These are phyloP conservation scores for Malassezia vespertilionis DNA, from an alignment of 1,284 basidiomycete species.

Conservation along the genomic window DNA sequence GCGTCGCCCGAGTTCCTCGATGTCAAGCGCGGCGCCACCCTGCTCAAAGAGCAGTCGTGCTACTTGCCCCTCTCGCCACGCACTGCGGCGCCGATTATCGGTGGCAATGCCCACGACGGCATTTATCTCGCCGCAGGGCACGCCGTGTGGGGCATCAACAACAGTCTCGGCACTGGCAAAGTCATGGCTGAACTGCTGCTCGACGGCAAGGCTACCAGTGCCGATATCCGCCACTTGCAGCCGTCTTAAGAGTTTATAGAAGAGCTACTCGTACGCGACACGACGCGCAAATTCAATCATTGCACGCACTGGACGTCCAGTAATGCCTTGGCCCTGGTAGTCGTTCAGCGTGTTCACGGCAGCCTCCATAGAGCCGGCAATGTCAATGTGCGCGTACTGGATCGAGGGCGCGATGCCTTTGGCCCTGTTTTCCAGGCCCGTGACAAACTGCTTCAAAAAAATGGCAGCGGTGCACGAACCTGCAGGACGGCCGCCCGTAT, in stretches of 20 bases:
- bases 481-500: slow-evolving; percentile 61
- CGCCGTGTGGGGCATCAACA: slow-evolving; percentile 51
- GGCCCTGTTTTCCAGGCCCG: slow-evolving; percentile 38
- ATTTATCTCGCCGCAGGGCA: slow-evolving; percentile 51
- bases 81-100: slow-evolving; percentile 51
- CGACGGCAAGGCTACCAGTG: slow-evolving; percentile 51
- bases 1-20: slow-evolving; percentile 50
- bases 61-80: slow-evolving; percentile 53
- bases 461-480: slow-evolving; percentile 73
- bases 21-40: slow-evolving; percentile 37
- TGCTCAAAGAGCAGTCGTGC: slow-evolving; percentile 52
- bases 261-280: slow-evolving; percentile 20
- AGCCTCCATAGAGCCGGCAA: slow-evolving; percentile 62
- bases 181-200: slow-evolving; percentile 53
- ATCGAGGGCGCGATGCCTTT: slow-evolving; percentile 21
- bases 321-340: slow-evolving; percentile 69
- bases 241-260: slow-evolving; percentile 25
- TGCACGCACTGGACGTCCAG: slow-evolving; percentile 64
- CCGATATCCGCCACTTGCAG: slow-evolving; percentile 51
- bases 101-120: slow-evolving; percentile 50
- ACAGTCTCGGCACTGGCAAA: slow-evolving; percentile 52
- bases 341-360: slow-evolving; percentile 50
- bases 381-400: slow-evolving; percentile 53
- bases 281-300: slow-evolving; percentile 49
- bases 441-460: slow-evolving; percentile 65